Base-by-base conservation (phyloP, 257 asterid genomes). In the Ocimum tenuiflorum region DNA sequence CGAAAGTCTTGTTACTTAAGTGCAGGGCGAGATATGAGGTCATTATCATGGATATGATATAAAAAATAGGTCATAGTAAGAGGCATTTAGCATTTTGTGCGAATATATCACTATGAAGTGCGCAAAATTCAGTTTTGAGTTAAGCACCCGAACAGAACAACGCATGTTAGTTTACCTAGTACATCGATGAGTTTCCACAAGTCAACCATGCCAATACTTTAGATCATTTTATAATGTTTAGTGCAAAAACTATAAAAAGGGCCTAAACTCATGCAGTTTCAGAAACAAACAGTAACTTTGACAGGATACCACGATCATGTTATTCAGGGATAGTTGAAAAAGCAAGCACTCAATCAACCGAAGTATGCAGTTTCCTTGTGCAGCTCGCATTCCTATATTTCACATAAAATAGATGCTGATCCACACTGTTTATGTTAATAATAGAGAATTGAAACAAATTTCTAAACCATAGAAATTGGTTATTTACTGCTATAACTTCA, bases 241-340 rank as follows among this genome's bases (percentile, higher is more conserved):
- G 15, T 8, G 17, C 35, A 69, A 48, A 59, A 8, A 42, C 31
- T 6, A 49, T 14, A 23, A 9, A 23, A 27, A 3, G 56, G 23
- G 23, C 46, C 27, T 12, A 33, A 15, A 48, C 24, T 6, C 22
- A 18, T 13, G 65, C 13, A 18, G 49, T 36, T 31, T 9, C 39
- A 0, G 24, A 52, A 49, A 24, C 35, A 23, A 8, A 50, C 70
- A 51, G 31, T 14, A 20, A 48, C 62, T 22, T 65, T 23, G 13
- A 3, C 11, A 24, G 72, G 35, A 17, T 15, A 53, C n/a, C 58
- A 68, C 17, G 4, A 31, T n/a, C 48, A 53, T 42, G 29, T 27
- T 27, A 67, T 15, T 68, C 29, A 57, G 42, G 60, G 14, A 19
- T 13, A 4, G 41, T 56, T n/a, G 36, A 56, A 68, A 67, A 57